These are phyloP conservation scores for Metschnikowia kunwiensis DNA, from an alignment of 805 yeast species.

Conservation along the genomic window DNA sequence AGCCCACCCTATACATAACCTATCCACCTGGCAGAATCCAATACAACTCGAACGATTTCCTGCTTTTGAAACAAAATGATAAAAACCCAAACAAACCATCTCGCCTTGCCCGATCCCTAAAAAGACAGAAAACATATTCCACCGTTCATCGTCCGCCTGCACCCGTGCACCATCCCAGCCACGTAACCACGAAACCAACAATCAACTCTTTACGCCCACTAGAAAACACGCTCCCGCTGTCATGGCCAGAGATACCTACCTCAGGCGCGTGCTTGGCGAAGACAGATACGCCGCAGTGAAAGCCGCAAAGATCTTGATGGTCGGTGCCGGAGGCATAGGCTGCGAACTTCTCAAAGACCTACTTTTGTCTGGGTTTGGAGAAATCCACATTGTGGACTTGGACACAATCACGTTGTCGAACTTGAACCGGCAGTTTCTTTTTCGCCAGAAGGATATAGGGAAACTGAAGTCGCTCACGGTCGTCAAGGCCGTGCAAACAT, in stretches of 20 bases:
- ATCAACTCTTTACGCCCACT: too few species aligned
- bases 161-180: too few species aligned
- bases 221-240: too few species aligned
- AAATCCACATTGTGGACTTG: constrained; percentile 87
- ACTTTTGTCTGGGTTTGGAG: constrained; percentile 76
- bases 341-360: constrained; percentile 85
- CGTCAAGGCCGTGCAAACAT: constrained; percentile 70
- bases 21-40: too few species aligned
- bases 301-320: constrained; percentile 62
- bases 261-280: constrained; percentile 44
- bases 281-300: constrained; percentile 28
- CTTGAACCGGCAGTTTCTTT: constrained; percentile 88
- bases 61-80: too few species aligned
- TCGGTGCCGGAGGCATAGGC: constrained; percentile 97
- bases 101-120: too few species aligned
- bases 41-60: too few species aligned
- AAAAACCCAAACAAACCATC: too few species aligned
- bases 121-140: too few species aligned
- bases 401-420: constrained; percentile 94
- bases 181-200: too few species aligned
- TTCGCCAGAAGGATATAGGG: constrained; percentile 85
- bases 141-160: too few species aligned
- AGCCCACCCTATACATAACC: too few species aligned
- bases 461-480: constrained; percentile 86
- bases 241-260: constrained; percentile 42